Conservation (phyloP, 2,329 filamentous ascomycete species). For the Phaeosphaeria sp. region DNA sequence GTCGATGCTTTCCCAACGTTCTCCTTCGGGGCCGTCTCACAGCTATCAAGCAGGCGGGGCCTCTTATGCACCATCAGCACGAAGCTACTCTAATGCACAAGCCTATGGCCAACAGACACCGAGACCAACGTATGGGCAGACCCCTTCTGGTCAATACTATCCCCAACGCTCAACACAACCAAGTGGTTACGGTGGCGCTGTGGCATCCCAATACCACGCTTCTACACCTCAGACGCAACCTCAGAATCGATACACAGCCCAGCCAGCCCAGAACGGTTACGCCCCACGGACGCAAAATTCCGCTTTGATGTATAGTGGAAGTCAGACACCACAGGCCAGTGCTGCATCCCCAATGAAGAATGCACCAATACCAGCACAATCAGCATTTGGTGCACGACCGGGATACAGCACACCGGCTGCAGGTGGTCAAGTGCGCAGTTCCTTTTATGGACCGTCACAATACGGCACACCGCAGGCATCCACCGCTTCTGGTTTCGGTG, state of each 20-base stretch:
- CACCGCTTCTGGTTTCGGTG: conserved; percentile 22
- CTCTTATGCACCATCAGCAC: conserved; percentile 36
- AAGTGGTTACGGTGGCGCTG: conserved; percentile 34
- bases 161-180: conserved; percentile 38
- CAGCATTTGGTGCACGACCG: conserved; percentile 36
- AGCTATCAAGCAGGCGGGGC: conserved; percentile 36
- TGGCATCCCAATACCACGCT: conserved; percentile 42
- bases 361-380: conserved; percentile 26
- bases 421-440: conserved; percentile 39
- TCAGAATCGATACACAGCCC: conserved; percentile 41
- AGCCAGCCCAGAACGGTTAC: conserved; percentile 39
- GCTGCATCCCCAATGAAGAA: conserved; percentile 47
- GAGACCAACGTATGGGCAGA: conserved; percentile 32
- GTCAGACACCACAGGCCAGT: conserved; percentile 37
- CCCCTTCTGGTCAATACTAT: conserved; percentile 37
- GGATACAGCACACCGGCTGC: conserved; percentile 35
- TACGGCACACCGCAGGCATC: conserved; percentile 41
- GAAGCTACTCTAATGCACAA: conserved; percentile 35
- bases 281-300: conserved; percentile 43
- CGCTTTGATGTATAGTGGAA: conserved; percentile 39
- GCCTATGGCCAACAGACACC: conserved; percentile 42
- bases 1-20: conserved; percentile 45
- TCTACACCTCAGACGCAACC: conserved; percentile 40
- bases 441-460: conserved; percentile 42
- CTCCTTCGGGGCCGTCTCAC: conserved; percentile 36